A percentile compares a stretch with the other conserved stretches of the same genome.
Evolutionary conservation across 2,329 filamentous ascomycete species (phyloP).

Genomic region (Biscogniauxia sp.): DNA sequence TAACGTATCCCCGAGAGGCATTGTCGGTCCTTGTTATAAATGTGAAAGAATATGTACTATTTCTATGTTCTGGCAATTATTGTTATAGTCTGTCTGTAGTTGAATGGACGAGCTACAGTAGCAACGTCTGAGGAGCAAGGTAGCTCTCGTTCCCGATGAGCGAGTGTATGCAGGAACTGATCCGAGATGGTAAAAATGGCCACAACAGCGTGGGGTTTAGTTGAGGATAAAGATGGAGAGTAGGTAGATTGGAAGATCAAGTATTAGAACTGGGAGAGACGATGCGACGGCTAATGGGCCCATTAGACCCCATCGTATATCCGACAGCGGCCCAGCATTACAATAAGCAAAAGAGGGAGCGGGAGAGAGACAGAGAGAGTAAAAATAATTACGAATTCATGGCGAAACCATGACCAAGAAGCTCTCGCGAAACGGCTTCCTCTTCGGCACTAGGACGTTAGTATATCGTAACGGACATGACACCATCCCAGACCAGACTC

Average conservation of each 20-base stretch:
- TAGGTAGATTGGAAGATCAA: not conserved
- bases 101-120: not conserved
- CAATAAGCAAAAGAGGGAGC: not conserved
- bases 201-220: not conserved
- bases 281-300: not conserved
- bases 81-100: not conserved
- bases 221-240: not conserved
- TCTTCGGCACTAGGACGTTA: conserved; percentile 16
- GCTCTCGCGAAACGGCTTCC: conserved; percentile 18
- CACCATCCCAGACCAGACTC: conserved; percentile 15
- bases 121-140: not conserved
- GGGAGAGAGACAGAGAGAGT: not conserved
- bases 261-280: not conserved
- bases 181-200: not conserved
- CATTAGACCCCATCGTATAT: not conserved
- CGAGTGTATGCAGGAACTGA: not conserved
- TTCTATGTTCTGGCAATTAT: not conserved
- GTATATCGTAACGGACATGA: conserved; percentile 11
- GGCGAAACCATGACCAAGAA: not conserved
- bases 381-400: not conserved
- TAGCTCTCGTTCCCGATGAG: conserved; percentile 1
- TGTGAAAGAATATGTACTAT: not conserved
- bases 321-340: not conserved
- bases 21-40: conserved; percentile 7
- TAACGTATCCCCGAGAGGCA: conserved; percentile 11